Percentiles rank a stretch among this genome's conserved stretches.
phyloP scores from a whole-genome alignment of 1,139 yeast species.

The Diutina rugosa region DNA sequence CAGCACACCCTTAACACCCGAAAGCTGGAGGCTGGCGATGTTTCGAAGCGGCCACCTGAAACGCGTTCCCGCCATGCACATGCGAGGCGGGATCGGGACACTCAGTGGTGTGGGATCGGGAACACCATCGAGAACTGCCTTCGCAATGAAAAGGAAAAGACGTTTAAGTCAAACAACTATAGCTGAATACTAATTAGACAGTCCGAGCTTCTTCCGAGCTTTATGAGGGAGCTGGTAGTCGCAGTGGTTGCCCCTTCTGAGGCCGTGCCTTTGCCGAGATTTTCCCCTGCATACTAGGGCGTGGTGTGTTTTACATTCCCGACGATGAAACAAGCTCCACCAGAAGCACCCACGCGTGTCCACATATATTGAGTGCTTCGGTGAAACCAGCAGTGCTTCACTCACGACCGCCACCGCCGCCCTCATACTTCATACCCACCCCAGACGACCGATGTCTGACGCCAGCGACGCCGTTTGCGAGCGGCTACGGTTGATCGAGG shows the following conservation, averaged over 20 bases:
- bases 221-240: too few species aligned
- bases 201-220: too few species aligned
- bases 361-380: not conserved
- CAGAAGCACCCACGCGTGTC: not conserved
- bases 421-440: not conserved
- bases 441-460: not conserved
- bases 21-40: not conserved
- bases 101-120: not conserved
- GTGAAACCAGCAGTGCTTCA: not conserved
- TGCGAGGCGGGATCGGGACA: not conserved
- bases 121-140: too few species aligned
- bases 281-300: not conserved
- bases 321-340: not conserved
- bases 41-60: not conserved
- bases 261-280: not conserved
- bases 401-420: not conserved
- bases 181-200: too few species aligned
- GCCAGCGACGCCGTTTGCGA: constrained; percentile 22
- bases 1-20: not conserved
- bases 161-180: too few species aligned
- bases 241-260: not conserved
- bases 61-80: not conserved
- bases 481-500: constrained; percentile 55
- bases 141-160: too few species aligned
- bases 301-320: not conserved